Conservation (phyloP, 108 stramenopile genomes). For the Schizochytrium sp. region DNA sequence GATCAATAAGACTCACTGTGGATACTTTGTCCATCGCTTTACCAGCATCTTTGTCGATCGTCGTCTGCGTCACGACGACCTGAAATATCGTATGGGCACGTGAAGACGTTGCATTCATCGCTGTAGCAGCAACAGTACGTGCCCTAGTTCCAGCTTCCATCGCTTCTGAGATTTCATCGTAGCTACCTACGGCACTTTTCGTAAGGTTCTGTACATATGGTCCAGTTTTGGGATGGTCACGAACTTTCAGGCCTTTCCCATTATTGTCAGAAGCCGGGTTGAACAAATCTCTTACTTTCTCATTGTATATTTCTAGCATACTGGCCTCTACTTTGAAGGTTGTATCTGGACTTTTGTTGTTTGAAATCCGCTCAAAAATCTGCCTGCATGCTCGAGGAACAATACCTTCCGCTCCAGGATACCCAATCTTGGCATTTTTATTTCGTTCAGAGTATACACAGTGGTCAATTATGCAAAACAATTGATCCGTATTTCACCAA, state of each 20-base stretch:
- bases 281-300: slow-evolving; percentile 66
- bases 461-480: background rate
- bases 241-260: slow-evolving; percentile 64
- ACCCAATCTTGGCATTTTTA: slow-evolving; percentile 47
- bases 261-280: slow-evolving; percentile 41
- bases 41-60: slow-evolving; percentile 60
- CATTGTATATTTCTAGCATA: slow-evolving; percentile 72
- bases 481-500: background rate
- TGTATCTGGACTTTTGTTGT: background rate
- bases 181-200: slow-evolving; percentile 36
- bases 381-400: slow-evolving; percentile 60
- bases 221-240: slow-evolving; percentile 68
- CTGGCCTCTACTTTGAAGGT: slow-evolving; percentile 49
- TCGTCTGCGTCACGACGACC: slow-evolving; percentile 69
- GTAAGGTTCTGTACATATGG: slow-evolving; percentile 62
- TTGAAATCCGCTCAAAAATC: slow-evolving; percentile 63
- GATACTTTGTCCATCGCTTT: slow-evolving; percentile 63
- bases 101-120: slow-evolving; percentile 74
- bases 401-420: slow-evolving; percentile 66
- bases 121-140: slow-evolving; percentile 71
- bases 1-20: slow-evolving; percentile 66
- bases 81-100: slow-evolving; percentile 76
- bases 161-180: slow-evolving; percentile 25
- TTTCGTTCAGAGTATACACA: background rate
- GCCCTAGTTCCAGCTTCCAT: slow-evolving; percentile 63